Evolutionary conservation across 129 eudicot species (phyloP), one percentile per base, ranked within the genome.

Genomic region (Cynara cardunculus): DNA sequence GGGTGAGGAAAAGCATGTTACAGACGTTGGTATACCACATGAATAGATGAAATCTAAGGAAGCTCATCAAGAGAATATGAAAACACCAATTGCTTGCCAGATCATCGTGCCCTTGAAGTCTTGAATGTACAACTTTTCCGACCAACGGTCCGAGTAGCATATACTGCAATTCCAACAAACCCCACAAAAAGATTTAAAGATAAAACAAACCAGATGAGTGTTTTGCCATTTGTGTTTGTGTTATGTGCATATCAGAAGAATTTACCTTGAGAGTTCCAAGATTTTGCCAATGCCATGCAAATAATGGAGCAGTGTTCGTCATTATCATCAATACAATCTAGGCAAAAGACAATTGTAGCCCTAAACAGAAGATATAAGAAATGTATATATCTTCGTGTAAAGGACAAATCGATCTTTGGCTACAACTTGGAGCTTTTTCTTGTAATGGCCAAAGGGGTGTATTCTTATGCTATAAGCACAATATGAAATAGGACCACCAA

Each of bases 1-100:
- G 89, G 2, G 90, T 87, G 19, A 94, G 88, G 78, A 89, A 94
- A 72, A 88, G 94, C 96, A 94, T 92, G 86, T 84, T 92, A 71
- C 89, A 79, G 35, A 44, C 59, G 31, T 94, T 82, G 2, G 86
- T 86, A 91, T 92, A 94, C 64, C 64, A 53, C 80, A 81, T 86
- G 77, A 89, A 87, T 46, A 92, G 3, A 7, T 69, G 14, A 75
- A 85, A 84, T 76, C 98, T 89, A 18, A 94, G 83, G 0, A 77
- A 26, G 81, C 90, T 88, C 32, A 94, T 56, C n/a, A 87, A 22
- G n/a, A 94, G 81, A 68, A 94, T 66, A 28, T 94, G 92, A 31
- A 89, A 81, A 59, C 96, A 87, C 98, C 94, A 92, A 30, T 77
- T 68, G 74, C 69, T 77, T 71, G 86, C n/a, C 14, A 78, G 72